Conservation (phyloP, 78 protist genomes). For the Speleostelium caveatum region DNA sequence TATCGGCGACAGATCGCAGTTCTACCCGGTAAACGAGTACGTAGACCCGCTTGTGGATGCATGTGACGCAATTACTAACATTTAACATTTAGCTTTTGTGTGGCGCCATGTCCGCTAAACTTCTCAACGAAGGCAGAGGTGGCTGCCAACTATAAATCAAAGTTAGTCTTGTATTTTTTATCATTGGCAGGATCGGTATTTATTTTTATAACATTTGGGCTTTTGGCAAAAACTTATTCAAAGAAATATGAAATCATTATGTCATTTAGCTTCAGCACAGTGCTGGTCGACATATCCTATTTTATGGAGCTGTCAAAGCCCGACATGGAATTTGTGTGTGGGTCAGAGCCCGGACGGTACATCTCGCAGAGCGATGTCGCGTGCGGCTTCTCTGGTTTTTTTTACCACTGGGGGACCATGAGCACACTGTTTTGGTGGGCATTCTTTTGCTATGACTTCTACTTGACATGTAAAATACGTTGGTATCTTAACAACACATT, state of each 20-base stretch:
- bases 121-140: not conserved
- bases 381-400: not conserved
- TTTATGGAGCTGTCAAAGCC: not conserved
- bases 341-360: not conserved
- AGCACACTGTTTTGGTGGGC: not conserved
- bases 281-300: not conserved
- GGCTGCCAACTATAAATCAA: not conserved
- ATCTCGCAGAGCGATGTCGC: not conserved
- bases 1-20: not conserved
- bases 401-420: not conserved
- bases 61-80: not conserved
- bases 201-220: not conserved
- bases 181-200: not conserved
- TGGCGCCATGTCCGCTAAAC: not conserved
- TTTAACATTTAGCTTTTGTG: not conserved
- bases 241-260: conserved; percentile 12
- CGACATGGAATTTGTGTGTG: not conserved
- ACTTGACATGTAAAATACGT: not conserved
- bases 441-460: not conserved
- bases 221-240: not conserved
- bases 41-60: not conserved
- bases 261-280: not conserved
- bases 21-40: not conserved
- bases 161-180: not conserved
- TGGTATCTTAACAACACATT: not conserved